A percentile compares a stretch with the other conserved stretches of the same genome.
phyloP scores from a whole-genome alignment of 768 basidiomycete species.

The Pulveroboletus frians region DNA sequence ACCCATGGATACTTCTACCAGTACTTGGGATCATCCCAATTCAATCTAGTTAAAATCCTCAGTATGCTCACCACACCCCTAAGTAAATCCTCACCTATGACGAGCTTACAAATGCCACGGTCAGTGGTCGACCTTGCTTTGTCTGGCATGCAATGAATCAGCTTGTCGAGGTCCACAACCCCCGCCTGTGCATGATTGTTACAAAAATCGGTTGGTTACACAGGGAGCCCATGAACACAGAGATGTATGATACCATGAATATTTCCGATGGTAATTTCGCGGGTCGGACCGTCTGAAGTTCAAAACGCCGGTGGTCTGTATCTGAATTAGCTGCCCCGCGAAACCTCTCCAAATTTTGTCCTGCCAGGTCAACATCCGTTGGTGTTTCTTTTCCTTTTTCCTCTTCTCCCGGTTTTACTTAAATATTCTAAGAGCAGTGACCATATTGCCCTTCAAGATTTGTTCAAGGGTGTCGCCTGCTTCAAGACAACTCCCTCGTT shows the following conservation, averaged over 20 bases:
- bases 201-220: slow-evolving; percentile 3
- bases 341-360: background rate
- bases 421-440: background rate
- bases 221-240: background rate
- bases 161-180: background rate
- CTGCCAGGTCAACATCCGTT: background rate
- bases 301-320: background rate
- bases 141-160: background rate
- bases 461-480: background rate
- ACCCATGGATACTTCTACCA: slow-evolving; percentile 12
- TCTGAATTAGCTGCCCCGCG: background rate
- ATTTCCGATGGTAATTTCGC: background rate
- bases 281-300: background rate
- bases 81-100: slow-evolving; percentile 3
- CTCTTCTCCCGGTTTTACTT: background rate
- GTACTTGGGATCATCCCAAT: background rate
- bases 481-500: background rate
- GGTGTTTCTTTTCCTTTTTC: background rate
- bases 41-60: slow-evolving; percentile 3
- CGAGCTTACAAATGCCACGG: slow-evolving; percentile 2
- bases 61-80: background rate
- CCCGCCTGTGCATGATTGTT: background rate
- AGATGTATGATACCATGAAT: too few species aligned
- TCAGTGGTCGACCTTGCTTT: slow-evolving; percentile 7
- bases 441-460: background rate